Percentiles rank a stretch among this genome's conserved stretches.
Evolutionary conservation across 345 rosid species (phyloP).

Genomic region (Zanthoxylum bungeanum): DNA sequence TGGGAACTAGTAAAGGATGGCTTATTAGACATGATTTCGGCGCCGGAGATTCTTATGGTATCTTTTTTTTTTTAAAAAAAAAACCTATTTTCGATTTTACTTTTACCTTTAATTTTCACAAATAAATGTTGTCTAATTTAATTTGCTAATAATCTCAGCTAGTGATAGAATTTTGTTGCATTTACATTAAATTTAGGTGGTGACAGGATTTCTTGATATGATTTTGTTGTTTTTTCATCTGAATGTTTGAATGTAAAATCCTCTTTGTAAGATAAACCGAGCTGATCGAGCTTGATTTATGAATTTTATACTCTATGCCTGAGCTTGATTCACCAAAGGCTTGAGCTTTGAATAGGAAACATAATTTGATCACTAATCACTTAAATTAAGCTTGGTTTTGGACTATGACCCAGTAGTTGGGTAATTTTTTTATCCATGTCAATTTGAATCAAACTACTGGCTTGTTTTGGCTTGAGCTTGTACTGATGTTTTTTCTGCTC

Average conservation of each 20-base stretch:
- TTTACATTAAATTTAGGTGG: not conserved
- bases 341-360: not conserved
- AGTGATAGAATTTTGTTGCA: not conserved
- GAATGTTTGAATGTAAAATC: not conserved
- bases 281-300: constrained; percentile 6
- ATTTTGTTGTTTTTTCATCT: not conserved
- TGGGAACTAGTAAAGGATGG: constrained; percentile 97
- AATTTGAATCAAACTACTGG: not conserved
- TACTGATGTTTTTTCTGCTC: too few species aligned
- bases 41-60: constrained; percentile 76
- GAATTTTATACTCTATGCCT: not conserved
- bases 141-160: not conserved
- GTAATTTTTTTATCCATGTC: not conserved
- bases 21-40: constrained; percentile 88
- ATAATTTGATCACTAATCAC: constrained; percentile 6
- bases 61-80: too few species aligned
- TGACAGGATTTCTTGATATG: not conserved
- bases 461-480: not conserved
- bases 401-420: not conserved
- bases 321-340: not conserved
- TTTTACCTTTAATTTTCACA: not conserved
- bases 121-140: not conserved
- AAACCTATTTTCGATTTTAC: not conserved
- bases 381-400: constrained; percentile 3
- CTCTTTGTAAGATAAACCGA: not conserved